Conservation (phyloP, 2,329 filamentous ascomycete genomes). For the Verticillium tricorpus region DNA sequence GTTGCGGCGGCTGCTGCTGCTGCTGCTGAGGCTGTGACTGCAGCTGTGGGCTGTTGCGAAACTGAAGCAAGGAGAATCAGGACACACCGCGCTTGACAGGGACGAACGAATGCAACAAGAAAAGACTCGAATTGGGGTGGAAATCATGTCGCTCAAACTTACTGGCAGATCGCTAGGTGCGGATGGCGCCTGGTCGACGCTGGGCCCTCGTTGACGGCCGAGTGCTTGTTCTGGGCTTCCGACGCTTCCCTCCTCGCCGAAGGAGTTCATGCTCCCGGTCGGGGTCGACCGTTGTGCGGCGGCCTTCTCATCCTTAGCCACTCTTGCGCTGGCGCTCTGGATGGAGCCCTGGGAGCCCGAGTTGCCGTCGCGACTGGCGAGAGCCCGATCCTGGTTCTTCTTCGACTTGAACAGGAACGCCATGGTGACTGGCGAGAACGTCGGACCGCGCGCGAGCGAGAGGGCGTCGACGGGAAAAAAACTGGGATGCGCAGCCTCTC, state of each 20-base stretch:
- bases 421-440: constrained; percentile 44
- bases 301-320: constrained; percentile 52
- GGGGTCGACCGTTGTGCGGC: constrained; percentile 60
- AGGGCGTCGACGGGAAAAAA: constrained; percentile 9
- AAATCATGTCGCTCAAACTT: constrained; percentile 18
- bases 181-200: constrained; percentile 41
- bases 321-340: constrained; percentile 27
- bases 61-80: background rate
- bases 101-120: background rate
- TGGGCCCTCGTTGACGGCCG: constrained; percentile 49
- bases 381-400: constrained; percentile 63
- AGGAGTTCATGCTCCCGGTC: constrained; percentile 72
- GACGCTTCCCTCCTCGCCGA: constrained; percentile 54
- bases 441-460: constrained; percentile 25
- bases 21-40: background rate
- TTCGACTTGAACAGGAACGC: constrained; percentile 81
- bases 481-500: constrained; percentile 10
- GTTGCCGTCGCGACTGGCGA: constrained; percentile 51
- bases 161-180: constrained; percentile 33
- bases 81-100: constrained; percentile 2
- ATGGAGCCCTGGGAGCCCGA: constrained; percentile 43
- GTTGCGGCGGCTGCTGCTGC: background rate
- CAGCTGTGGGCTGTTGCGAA: background rate
- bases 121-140: background rate
- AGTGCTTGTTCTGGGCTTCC: constrained; percentile 63